These are phyloP conservation scores for Seiridium cupressi DNA, from an alignment of 2,329 filamentous ascomycete genomes.

Conservation along the genomic window DNA sequence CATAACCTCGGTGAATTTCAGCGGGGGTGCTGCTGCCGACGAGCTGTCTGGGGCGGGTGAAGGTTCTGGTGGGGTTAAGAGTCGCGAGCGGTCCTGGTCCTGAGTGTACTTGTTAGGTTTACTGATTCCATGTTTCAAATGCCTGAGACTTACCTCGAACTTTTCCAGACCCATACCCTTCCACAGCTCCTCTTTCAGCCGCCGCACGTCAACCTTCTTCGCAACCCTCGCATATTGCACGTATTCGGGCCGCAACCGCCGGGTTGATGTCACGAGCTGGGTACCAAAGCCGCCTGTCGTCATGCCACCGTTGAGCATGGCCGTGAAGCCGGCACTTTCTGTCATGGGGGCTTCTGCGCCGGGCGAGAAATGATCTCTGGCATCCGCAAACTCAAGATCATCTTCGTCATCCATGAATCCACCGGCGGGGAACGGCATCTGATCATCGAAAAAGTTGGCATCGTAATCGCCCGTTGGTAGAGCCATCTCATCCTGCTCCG, in stretches of 20 bases:
- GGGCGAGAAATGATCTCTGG: constrained; percentile 75
- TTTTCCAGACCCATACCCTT: constrained; percentile 60
- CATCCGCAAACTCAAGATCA: constrained; percentile 75
- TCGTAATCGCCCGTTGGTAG: constrained; percentile 79
- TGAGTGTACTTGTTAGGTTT: constrained; percentile 3
- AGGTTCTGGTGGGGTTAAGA: constrained; percentile 26
- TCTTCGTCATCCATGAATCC: constrained; percentile 62
- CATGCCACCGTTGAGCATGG: constrained; percentile 50
- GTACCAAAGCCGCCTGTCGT: constrained; percentile 58
- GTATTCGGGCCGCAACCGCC: constrained; percentile 64
- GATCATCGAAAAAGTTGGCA: constrained; percentile 95
- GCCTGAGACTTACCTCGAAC: constrained; percentile 42
- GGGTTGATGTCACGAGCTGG: constrained; percentile 63
- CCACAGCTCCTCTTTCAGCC: constrained; percentile 70
- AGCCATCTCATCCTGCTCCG: constrained; percentile 51
- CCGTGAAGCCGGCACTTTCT: constrained; percentile 45
- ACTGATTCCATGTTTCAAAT: constrained; percentile 1
- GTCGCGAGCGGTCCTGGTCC: constrained; percentile 25
- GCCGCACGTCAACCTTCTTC: constrained; percentile 69
- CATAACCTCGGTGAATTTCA: constrained; percentile 92
- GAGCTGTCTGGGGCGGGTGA: constrained; percentile 12
- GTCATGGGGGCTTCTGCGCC: constrained; percentile 50
- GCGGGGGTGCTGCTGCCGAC: constrained; percentile 44
- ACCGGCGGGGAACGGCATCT: constrained; percentile 64
- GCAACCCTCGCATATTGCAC: constrained; percentile 69